These are phyloP conservation scores for Iris pallida DNA, from an alignment of 116 monocot species.

Conservation along the genomic window DNA sequence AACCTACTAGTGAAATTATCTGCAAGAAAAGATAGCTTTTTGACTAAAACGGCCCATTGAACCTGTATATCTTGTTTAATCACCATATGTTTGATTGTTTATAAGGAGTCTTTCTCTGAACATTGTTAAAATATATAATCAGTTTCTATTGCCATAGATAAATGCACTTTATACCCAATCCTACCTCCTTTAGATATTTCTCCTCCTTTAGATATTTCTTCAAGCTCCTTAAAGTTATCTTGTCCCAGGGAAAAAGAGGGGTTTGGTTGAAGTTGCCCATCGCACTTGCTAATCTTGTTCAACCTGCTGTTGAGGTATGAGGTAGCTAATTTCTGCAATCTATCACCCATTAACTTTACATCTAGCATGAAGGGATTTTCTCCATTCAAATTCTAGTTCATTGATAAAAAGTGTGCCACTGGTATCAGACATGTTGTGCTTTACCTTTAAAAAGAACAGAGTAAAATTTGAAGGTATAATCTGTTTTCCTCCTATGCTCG, in stretches of 20 bases:
- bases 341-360: not conserved
- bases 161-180: not conserved
- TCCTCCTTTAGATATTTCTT: not conserved
- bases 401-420: not conserved
- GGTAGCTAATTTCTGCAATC: not conserved
- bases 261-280: constrained; percentile 25
- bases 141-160: not conserved
- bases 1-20: too few species aligned
- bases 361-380: not conserved
- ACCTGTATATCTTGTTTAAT: not conserved
- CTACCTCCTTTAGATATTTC: not conserved
- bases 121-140: not conserved
- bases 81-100: not conserved
- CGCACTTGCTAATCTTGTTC: constrained; percentile 22
- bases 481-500: not conserved
- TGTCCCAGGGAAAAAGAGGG: constrained; percentile 20
- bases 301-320: constrained; percentile 22
- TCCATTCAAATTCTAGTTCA: not conserved
- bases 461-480: not conserved
- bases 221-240: not conserved
- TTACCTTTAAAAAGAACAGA: not conserved
- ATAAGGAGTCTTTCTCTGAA: not conserved
- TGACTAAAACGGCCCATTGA: not conserved
- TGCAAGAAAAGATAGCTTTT: too few species aligned
- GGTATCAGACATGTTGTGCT: not conserved